Evolutionary conservation across 805 yeast species (phyloP).

Genomic region (Metschnikowia reukaufii): DNA sequence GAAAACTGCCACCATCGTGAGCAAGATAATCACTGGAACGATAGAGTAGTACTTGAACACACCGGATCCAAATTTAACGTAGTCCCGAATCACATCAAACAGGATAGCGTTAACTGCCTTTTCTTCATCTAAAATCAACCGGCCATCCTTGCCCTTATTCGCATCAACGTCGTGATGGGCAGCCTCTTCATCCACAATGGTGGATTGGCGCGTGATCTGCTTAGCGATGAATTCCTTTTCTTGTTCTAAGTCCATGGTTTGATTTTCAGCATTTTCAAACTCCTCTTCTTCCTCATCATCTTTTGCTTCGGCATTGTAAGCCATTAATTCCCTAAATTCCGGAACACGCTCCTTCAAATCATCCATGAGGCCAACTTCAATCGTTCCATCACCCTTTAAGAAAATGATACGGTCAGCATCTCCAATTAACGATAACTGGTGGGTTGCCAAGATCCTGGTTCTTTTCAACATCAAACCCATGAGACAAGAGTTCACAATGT

Average conservation of each 20-base stretch:
- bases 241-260: conserved; percentile 18
- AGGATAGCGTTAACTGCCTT: conserved; percentile 29
- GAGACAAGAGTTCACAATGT: conserved; percentile 69
- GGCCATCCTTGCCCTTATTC: conserved; percentile 22
- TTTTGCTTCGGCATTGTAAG: conserved; percentile 30
- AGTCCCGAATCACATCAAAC: conserved; percentile 32
- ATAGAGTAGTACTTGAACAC: conserved; percentile 24
- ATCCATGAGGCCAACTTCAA: conserved; percentile 59
- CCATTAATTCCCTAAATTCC: conserved; percentile 41
- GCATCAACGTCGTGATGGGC: conserved; percentile 31
- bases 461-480: conserved; percentile 53
- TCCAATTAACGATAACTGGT: conserved; percentile 70
- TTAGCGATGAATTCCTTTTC: conserved; percentile 16
- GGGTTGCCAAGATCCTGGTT: conserved; percentile 81
- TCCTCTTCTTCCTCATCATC: conserved; percentile 23
- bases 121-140: conserved; percentile 15
- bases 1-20: conserved; percentile 44
- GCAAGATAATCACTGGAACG: conserved; percentile 23
- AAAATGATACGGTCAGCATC: conserved; percentile 70
- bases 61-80: conserved; percentile 32
- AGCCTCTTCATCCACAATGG: conserved; percentile 32
- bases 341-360: conserved; percentile 46
- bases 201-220: conserved; percentile 19
- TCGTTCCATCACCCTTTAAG: conserved; percentile 61
- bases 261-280: conserved; percentile 2